Conservation (phyloP, 116 monocot genomes). For the Papilionanthe hybrid region DNA sequence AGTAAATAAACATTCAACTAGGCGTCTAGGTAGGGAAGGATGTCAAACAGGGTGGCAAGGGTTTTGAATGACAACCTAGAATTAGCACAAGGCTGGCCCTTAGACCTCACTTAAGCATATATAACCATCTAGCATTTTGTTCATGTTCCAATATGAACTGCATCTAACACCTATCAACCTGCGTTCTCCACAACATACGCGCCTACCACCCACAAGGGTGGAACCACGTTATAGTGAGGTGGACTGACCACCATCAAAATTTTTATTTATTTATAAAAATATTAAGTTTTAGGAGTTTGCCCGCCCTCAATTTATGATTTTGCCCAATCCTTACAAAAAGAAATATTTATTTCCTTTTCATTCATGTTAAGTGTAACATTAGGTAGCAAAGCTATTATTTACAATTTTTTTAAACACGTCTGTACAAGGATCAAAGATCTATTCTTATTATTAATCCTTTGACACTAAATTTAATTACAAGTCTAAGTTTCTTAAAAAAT, state of each 20-base stretch:
- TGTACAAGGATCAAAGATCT: too few relatives aligned
- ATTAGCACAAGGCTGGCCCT: neutral
- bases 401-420: neutral
- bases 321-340: too few relatives aligned
- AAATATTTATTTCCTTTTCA: neutral
- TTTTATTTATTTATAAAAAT: too few relatives aligned
- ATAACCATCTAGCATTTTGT: neutral
- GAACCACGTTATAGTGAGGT: too few relatives aligned
- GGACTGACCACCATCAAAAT: too few relatives aligned
- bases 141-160: neutral
- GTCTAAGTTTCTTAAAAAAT: too few relatives aligned
- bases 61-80: neutral
- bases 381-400: neutral
- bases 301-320: too few relatives aligned
- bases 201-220: neutral
- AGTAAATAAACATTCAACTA: too few relatives aligned
- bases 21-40: neutral
- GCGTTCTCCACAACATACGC: neutral
- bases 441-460: too few relatives aligned
- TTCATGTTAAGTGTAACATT: neutral
- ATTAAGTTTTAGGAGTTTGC: too few relatives aligned
- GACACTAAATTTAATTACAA: too few relatives aligned
- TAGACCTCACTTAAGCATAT: neutral
- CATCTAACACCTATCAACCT: neutral
- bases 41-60: neutral